Conservation (phyloP, 257 asterid species). For the Fraxinus anomala region DNA sequence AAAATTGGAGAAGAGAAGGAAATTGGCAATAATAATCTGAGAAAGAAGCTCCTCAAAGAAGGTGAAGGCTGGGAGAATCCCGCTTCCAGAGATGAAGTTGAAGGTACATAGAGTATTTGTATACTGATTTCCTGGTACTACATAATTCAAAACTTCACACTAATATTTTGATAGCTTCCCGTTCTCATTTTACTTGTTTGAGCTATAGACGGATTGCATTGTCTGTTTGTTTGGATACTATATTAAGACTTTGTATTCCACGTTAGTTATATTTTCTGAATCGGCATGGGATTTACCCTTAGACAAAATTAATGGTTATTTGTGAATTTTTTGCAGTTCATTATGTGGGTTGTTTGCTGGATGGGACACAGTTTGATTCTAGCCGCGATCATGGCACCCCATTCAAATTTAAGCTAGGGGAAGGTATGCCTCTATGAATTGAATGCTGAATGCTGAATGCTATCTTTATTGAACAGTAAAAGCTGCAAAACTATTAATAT, state of each 20-base stretch:
- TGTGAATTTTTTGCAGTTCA: conserved; percentile 50
- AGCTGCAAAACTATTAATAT: not conserved
- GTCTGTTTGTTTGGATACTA: no score
- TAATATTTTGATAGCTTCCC: not conserved
- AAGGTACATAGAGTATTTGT: conserved; percentile 36
- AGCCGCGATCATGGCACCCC: conserved; percentile 48
- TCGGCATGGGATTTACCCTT: not conserved
- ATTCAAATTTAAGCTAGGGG: conserved; percentile 49
- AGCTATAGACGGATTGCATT: no score
- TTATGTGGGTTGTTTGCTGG: conserved; percentile 57
- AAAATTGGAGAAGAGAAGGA: conserved; percentile 47
- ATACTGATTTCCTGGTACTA: not conserved
- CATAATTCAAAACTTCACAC: not conserved
- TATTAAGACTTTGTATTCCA: no score
- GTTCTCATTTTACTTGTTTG: not conserved
- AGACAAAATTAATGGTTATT: conserved; percentile 1
- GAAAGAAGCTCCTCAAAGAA: conserved; percentile 45
- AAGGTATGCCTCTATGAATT: conserved; percentile 34
- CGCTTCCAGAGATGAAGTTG: conserved; percentile 48
- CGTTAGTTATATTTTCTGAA: no score
- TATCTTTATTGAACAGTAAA: not conserved
- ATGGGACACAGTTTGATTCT: conserved; percentile 61
- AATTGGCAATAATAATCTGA: conserved; percentile 40
- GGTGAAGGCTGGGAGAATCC: conserved; percentile 56
- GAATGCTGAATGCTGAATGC: not conserved